Evolutionary conservation across 2,329 filamentous ascomycete species (phyloP).

Genomic region (Fusarium begoniae): DNA sequence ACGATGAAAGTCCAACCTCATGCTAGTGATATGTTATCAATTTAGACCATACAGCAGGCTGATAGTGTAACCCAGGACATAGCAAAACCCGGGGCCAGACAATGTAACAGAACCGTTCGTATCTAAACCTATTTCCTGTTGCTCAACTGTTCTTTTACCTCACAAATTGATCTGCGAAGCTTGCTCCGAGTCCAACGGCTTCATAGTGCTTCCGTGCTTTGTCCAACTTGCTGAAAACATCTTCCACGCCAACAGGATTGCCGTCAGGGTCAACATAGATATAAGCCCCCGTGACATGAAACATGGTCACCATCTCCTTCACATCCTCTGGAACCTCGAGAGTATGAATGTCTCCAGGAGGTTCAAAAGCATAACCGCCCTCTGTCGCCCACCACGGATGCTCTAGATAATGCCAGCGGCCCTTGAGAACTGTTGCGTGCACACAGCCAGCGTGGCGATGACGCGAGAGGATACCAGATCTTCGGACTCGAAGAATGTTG

Average conservation of each 20-base stretch:
- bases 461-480: constrained; percentile 44
- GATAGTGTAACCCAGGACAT: not conserved
- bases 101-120: too few relatives aligned
- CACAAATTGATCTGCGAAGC: not conserved
- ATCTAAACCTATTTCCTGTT: not conserved
- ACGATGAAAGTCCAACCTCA: not conserved
- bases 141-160: not conserved
- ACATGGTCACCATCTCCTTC: not conserved
- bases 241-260: not conserved
- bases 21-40: not conserved
- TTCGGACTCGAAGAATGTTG: not conserved
- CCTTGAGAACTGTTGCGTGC: not conserved
- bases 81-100: not conserved
- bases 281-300: not conserved
- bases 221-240: not conserved
- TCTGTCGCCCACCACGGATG: not conserved
- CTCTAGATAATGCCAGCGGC: not conserved
- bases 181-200: not conserved
- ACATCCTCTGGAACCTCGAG: not conserved
- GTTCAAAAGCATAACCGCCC: not conserved
- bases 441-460: constrained; percentile 44
- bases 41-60: not conserved
- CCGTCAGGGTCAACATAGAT: not conserved
- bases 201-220: not conserved
- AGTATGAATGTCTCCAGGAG: constrained; percentile 48